Conservation (phyloP, 257 asterid species). For the Plantago ovata region DNA sequence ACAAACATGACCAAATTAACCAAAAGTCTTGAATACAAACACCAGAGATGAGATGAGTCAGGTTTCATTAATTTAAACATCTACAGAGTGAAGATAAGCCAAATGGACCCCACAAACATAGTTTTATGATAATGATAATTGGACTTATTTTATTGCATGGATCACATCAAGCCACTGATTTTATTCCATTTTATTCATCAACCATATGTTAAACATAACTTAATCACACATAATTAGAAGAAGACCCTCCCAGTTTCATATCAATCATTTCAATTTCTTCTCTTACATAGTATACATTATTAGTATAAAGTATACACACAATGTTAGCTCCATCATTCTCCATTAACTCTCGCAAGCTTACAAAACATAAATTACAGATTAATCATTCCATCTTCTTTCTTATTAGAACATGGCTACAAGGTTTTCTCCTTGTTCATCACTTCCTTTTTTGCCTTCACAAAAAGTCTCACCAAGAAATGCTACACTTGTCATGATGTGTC, state of each 20-base stretch:
- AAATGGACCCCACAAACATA: constrained; percentile 37
- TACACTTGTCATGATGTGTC: constrained; percentile 40
- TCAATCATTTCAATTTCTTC: constrained; percentile 24
- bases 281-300: too few species aligned
- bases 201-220: constrained; percentile 1
- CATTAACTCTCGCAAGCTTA: constrained; percentile 9
- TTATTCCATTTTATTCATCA: background rate
- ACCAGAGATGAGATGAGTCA: constrained; percentile 24
- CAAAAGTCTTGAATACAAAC: background rate
- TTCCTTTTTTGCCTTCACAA: constrained; percentile 22
- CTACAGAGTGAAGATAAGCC: constrained; percentile 55
- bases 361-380: background rate
- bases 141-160: constrained; percentile 34
- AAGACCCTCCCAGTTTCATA: constrained; percentile 6
- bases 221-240: constrained; percentile 18
- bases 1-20: background rate
- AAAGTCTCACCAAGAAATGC: constrained; percentile 12
- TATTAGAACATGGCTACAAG: constrained; percentile 45
- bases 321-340: constrained; percentile 24
- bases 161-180: constrained; percentile 23
- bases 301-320: constrained; percentile 5
- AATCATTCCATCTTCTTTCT: constrained; percentile 1
- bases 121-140: constrained; percentile 24
- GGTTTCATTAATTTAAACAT: constrained; percentile 25
- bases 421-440: constrained; percentile 18